A percentile compares a stretch with the other conserved stretches of the same genome.
Evolutionary conservation across 495 filamentous ascomycete species (phyloP).

Genomic region (Saxophila tyrrhenica): DNA sequence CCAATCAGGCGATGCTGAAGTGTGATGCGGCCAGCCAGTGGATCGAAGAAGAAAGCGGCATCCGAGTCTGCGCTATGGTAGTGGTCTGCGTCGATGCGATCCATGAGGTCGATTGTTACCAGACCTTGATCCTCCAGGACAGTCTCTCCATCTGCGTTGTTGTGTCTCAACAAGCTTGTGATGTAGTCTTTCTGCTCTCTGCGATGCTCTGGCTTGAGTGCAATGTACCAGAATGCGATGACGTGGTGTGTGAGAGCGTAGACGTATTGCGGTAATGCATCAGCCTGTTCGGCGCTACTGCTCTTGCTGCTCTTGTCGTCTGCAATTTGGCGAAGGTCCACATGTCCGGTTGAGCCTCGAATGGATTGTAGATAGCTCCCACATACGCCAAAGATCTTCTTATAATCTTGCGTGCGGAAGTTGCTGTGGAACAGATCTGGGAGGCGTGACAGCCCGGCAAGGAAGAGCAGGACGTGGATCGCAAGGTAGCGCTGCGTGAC

Average conservation of each 20-base stretch:
- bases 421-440: constrained; percentile 82
- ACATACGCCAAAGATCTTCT: constrained; percentile 86
- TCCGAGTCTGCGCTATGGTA: background rate
- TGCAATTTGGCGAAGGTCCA: constrained; percentile 28
- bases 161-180: constrained; percentile 68
- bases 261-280: constrained; percentile 68
- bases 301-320: constrained; percentile 32
- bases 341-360: constrained; percentile 42
- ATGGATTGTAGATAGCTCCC: constrained; percentile 79
- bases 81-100: constrained; percentile 46
- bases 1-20: constrained; percentile 8
- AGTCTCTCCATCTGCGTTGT: constrained; percentile 59
- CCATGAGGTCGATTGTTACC: constrained; percentile 93
- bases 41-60: background rate
- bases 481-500: constrained; percentile 86
- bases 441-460: constrained; percentile 73
- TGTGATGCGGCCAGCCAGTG: constrained; percentile 4
- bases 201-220: constrained; percentile 71
- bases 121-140: constrained; percentile 84
- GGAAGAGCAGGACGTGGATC: constrained; percentile 88
- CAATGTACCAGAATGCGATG: constrained; percentile 92
- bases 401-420: constrained; percentile 76
- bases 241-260: constrained; percentile 88
- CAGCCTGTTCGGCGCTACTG: constrained; percentile 36
- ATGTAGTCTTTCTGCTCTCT: constrained; percentile 82